phyloP scores from a whole-genome alignment of 108 stramenopile genomes.

The Pseudonitzschia pungens region DNA sequence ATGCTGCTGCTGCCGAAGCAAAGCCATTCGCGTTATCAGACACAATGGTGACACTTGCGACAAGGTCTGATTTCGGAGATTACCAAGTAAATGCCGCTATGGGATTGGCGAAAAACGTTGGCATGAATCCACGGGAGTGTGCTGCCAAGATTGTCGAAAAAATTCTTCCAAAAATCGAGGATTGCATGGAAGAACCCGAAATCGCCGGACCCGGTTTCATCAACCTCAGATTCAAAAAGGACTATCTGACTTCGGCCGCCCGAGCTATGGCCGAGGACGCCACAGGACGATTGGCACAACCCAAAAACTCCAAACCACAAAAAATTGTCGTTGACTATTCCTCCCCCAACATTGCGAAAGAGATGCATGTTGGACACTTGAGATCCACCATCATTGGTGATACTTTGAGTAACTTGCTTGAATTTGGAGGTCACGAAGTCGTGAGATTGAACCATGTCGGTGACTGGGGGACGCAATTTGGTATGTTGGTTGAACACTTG shows the following conservation, averaged over 20 bases:
- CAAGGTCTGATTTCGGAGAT: constrained; percentile 86
- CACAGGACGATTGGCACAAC: constrained; percentile 63
- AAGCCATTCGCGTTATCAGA: constrained; percentile 60
- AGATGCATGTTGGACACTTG: constrained; percentile 99
- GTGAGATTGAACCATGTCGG: constrained; percentile 96
- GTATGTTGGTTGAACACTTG: constrained; percentile 97
- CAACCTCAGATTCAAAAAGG: constrained; percentile 82
- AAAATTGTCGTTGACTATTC: constrained; percentile 94
- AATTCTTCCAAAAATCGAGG: constrained; percentile 57
- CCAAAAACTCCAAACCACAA: constrained; percentile 55
- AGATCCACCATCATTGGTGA: constrained; percentile 99
- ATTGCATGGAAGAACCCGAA: constrained; percentile 82
- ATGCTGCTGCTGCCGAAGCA: constrained; percentile 57
- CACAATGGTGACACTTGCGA: constrained; percentile 82
- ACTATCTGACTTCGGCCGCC: constrained; percentile 62
- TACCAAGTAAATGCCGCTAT: constrained; percentile 94
- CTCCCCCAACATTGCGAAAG: constrained; percentile 99
- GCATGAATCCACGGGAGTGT: constrained; percentile 68
- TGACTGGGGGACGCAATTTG: constrained; percentile 99
- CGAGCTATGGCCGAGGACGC: constrained; percentile 65
- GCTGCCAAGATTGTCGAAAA: constrained; percentile 67
- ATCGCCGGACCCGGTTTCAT: constrained; percentile 92
- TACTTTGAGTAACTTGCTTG: constrained; percentile 87
- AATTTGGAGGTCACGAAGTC: constrained; percentile 92
- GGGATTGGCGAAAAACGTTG: constrained; percentile 51